Evolutionary conservation across 345 rosid genomes (phyloP).

Genomic region (Salix dunnii): DNA sequence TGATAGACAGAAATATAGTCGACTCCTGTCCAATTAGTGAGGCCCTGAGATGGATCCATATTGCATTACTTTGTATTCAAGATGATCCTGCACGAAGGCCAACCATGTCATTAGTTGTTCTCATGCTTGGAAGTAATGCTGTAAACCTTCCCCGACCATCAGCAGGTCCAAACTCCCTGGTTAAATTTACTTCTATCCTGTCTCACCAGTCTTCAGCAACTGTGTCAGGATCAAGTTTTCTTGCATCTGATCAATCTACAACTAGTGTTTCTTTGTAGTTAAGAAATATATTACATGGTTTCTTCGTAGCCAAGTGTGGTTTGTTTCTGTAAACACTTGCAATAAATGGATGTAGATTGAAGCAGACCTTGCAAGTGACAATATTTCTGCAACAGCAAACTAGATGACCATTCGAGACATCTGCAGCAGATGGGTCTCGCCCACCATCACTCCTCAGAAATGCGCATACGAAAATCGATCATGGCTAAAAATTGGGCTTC

Average conservation of each 20-base stretch:
- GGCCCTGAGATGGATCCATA: constrained; percentile 40
- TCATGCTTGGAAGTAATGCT: constrained; percentile 47
- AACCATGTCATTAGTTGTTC: constrained; percentile 38
- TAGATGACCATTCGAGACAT: constrained; percentile 24
- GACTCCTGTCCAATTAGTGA: constrained; percentile 15
- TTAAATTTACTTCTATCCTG: constrained; percentile 14
- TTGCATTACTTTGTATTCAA: constrained; percentile 46
- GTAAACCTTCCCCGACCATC: constrained; percentile 33
- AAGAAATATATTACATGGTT: not conserved
- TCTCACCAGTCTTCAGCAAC: constrained; percentile 27
- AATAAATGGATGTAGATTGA: not conserved
- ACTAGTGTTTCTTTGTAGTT: constrained; percentile 24
- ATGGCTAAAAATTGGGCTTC: not conserved
- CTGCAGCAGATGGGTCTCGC: constrained; percentile 26
- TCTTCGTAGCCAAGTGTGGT: not conserved
- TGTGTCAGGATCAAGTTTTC: constrained; percentile 5
- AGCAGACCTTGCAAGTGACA: constrained; percentile 24
- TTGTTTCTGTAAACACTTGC: not conserved
- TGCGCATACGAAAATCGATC: not conserved
- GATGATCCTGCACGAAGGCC: constrained; percentile 46
- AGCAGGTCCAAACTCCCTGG: constrained; percentile 25
- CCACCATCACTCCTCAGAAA: constrained; percentile 33
- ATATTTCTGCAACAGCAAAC: constrained; percentile 30
- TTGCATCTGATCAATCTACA: constrained; percentile 31
- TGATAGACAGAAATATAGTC: constrained; percentile 33